Evolutionary conservation across 257 asterid genomes (phyloP), one percentile per base, ranked within the genome.

Genomic region (Ballota nigra): DNA sequence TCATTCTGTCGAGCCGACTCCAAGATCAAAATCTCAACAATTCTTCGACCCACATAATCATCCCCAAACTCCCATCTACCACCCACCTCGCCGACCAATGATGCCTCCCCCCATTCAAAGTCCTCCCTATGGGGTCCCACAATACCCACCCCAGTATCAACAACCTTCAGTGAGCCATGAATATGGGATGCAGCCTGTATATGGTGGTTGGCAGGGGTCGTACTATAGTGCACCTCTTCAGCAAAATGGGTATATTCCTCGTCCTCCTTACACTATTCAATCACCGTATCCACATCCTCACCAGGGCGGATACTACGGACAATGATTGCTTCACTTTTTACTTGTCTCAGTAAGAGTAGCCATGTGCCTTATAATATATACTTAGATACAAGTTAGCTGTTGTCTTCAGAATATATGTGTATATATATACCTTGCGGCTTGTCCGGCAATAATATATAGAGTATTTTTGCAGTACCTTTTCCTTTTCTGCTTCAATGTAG

Each of bases 161-260:
- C 94, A 79, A 49, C 88, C 87, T 4, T 72, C 86, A 12, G 82
- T 59, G 33, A 70, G n/a, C 78, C 86, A 80, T 3, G 92, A 92
- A 45, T 90, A 90, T 15, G 91, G 90, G 71, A n/a, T n/a, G n/a
- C 98, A 87, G 45, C 90, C 92, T 19, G 86, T 87, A 2, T 87
- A 93, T 81, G 91, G 91, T 10, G 97, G 96, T 33, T 93, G 97
- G 98, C 89, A 78, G 66, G 94, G 88, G 77, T n/a, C n/a, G n/a
- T n/a, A n/a, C n/a, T n/a, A n/a, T n/a, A n/a, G n/a, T n/a, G n/a
- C n/a, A n/a, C n/a, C n/a, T n/a, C n/a, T n/a, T n/a, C n/a, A n/a
- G n/a, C 98, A 92, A 72, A 83, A 76, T 0, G 92, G 95, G 18
- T 80, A 88, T 3, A 78, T 84, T 86, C 87, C 98, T 24, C 86